A percentile compares a stretch with the other conserved stretches of the same genome.
Conservation (phyloP, 208 protist species). For the Crithidia brevicula region DNA sequence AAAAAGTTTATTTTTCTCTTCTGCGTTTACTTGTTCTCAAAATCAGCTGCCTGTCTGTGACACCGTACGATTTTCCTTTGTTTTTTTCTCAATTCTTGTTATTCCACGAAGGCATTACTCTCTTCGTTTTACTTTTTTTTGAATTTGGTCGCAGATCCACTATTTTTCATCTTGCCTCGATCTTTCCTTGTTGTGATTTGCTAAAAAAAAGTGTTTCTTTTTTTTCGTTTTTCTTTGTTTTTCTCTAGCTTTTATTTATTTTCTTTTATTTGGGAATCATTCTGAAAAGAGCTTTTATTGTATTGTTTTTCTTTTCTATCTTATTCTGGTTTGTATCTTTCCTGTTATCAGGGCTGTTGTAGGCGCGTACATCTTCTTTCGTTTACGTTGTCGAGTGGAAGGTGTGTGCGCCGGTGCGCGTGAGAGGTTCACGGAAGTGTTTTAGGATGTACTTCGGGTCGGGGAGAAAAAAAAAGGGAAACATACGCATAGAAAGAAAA, state of each 20-base stretch:
- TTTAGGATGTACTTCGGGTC: too few relatives aligned
- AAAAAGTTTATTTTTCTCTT: too few relatives aligned
- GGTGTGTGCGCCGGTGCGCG: background rate
- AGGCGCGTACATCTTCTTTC: too few relatives aligned
- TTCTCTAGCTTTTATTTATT: constrained; percentile 9
- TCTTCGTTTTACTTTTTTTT: background rate
- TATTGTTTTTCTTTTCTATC: constrained; percentile 10
- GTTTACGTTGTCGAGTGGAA: background rate
- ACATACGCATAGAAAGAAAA: background rate
- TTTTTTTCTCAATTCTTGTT: background rate
- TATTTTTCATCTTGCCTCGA: background rate
- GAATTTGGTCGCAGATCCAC: too few relatives aligned
- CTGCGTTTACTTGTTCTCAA: background rate
- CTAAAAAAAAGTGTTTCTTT: background rate
- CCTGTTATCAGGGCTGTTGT: background rate
- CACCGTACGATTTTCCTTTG: background rate
- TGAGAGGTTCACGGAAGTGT: too few relatives aligned
- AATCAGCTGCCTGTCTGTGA: too few relatives aligned
- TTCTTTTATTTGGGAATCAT: constrained; percentile 27
- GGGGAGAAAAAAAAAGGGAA: background rate
- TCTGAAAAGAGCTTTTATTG: constrained; percentile 21
- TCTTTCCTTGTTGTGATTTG: background rate
- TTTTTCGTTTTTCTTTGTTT: constrained; percentile 11
- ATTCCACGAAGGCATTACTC: background rate
- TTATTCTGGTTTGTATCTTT: constrained; percentile 15